Percentiles rank a stretch among this genome's conserved stretches.
Conservation (phyloP, 441 rosid genomes). For the Macaranga tanarius region DNA sequence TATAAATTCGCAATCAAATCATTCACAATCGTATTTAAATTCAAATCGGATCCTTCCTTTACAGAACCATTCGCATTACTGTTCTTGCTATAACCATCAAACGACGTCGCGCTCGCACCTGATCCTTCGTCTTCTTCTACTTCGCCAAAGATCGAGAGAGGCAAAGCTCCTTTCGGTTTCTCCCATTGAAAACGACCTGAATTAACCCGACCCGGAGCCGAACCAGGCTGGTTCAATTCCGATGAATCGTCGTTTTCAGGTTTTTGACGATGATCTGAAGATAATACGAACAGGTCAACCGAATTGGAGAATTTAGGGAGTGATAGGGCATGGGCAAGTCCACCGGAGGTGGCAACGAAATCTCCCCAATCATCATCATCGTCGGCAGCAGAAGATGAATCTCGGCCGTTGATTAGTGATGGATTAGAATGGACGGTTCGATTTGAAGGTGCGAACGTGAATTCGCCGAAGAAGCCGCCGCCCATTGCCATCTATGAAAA, state of each 20-base stretch:
- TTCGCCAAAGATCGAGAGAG: slow-evolving; percentile 77
- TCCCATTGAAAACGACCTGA: slow-evolving; percentile 38
- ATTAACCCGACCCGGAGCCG: slow-evolving; percentile 32
- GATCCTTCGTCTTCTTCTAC: slow-evolving; percentile 46
- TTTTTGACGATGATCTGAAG: slow-evolving; percentile 26
- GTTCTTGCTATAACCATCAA: slow-evolving; percentile 27
- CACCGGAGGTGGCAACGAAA: slow-evolving; percentile 42
- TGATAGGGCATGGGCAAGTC: slow-evolving; percentile 30
- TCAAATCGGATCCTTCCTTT: slow-evolving; percentile 26
- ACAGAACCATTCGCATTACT: slow-evolving; percentile 29
- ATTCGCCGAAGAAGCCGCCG: slow-evolving; percentile 47
- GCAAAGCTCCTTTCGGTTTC: slow-evolving; percentile 63
- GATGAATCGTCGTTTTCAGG: slow-evolving; percentile 17
- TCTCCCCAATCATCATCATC: slow-evolving; percentile 77
- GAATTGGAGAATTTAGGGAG: slow-evolving; percentile 22
- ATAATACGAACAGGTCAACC: background rate
- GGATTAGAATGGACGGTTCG: slow-evolving; percentile 21
- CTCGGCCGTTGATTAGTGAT: slow-evolving; percentile 34
- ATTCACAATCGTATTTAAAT: slow-evolving; percentile 19
- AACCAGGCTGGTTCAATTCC: slow-evolving; percentile 25
- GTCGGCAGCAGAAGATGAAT: slow-evolving; percentile 24
- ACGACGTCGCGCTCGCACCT: slow-evolving; percentile 24
- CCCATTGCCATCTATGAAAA: slow-evolving; percentile 33
- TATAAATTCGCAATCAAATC: slow-evolving; percentile 51
- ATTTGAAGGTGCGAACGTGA: slow-evolving; percentile 35